phyloP scores from a whole-genome alignment of 1,284 basidiomycete species.

The Ustilago bromivora region DNA sequence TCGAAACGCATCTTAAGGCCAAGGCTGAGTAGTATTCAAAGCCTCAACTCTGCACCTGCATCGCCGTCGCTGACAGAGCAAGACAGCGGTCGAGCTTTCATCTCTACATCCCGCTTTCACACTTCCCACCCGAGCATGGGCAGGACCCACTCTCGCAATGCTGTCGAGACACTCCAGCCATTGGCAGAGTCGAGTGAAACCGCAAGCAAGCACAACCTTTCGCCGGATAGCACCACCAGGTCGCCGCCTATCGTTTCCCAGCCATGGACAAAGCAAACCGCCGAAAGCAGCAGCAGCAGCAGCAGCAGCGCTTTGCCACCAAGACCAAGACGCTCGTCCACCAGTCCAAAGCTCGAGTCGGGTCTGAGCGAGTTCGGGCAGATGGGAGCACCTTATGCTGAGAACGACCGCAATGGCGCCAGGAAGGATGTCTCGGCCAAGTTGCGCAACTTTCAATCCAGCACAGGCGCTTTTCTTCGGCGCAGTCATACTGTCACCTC shows the following conservation, averaged over 20 bases:
- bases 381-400: conserved; percentile 42
- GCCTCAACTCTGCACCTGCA: conserved; percentile 47
- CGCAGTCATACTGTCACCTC: conserved; percentile 43
- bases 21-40: conserved; percentile 43
- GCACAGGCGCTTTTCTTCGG: conserved; percentile 39
- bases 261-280: conserved; percentile 5
- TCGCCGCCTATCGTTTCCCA: conserved; percentile 13
- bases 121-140: conserved; percentile 27
- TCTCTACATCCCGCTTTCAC: conserved; percentile 29
- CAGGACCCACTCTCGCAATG: conserved; percentile 34
- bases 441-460: conserved; percentile 33
- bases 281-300: conserved; percentile 7
- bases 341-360: conserved; percentile 27
- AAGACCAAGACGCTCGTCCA: conserved; percentile 19
- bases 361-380: conserved; percentile 49
- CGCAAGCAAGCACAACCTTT: conserved; percentile 8
- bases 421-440: conserved; percentile 29
- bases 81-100: conserved; percentile 36
- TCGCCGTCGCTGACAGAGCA: conserved; percentile 47
- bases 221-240: neutral
- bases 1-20: conserved; percentile 28
- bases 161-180: conserved; percentile 41
- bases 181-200: conserved; percentile 36
- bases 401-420: conserved; percentile 10
- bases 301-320: conserved; percentile 12